Evolutionary conservation across 2,329 filamentous ascomycete species (phyloP), one percentile per base, ranked within the genome.

Genomic region (Rachicladosporium sp.): DNA sequence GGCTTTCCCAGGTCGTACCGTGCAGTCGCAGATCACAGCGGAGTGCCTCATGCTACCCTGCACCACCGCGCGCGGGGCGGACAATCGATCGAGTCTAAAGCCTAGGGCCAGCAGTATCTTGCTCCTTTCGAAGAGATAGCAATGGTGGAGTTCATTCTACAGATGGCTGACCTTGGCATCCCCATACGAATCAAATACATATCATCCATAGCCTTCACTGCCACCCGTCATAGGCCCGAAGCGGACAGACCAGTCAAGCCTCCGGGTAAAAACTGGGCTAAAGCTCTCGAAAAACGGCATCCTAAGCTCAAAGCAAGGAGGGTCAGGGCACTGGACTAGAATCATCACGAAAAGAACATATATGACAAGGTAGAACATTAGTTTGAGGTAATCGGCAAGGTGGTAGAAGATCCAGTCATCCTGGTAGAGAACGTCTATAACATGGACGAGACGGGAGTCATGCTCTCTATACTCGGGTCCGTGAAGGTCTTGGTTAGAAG

Each of bases 381-480:
- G 52, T 58, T 61, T 50, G 41, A 50, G 19, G 43, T 60, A 13
- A 59, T 60, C 37, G 40, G 48, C 27, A 41, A 46, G 37, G 48
- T 51, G 21, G 38, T 59, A 6, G 29, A 46, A 4, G 42, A 58
- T 43, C 48, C 43, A 6, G 38, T 31, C 7, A 45, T 57, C 23
- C 32, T 55, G 27, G 38, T 34, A 29, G 50, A 52, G 43, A 60
- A 58, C 44, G 44, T 59, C 5, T 62, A 62, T 43, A 60, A 61
- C 40, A 59, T 61, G 44, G 55, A 61, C 40, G 50, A 60, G 49
- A 61, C 56, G 11, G 52, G 56, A 36, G 47, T 61, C 10, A 48
- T 60, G 44, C 47, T 62, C 19, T 46, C 19, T 33, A 43, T 51
- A 39, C 49, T 49, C 4, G 44, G 40, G 30, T 54, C 52, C 32